A percentile compares a stretch with the other conserved stretches of the same genome.
phyloP scores from a whole-genome alignment of 1,139 yeast genomes.

The Lizanozyma gosingica region DNA sequence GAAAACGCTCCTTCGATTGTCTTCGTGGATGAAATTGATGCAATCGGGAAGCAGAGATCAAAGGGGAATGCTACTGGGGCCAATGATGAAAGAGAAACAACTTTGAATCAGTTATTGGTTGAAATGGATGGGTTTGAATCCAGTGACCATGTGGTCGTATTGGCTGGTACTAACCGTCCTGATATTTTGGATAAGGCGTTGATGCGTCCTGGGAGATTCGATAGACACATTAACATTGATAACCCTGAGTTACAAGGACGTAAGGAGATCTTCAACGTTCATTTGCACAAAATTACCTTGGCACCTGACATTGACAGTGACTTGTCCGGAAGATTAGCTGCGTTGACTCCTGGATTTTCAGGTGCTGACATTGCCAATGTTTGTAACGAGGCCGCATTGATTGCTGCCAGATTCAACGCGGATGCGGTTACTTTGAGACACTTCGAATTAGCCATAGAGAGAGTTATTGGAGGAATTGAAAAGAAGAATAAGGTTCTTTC shows the following conservation, averaged over 20 bases:
- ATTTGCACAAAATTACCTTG: constrained; percentile 59
- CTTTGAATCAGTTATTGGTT: constrained; percentile 86
- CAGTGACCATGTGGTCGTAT: constrained; percentile 86
- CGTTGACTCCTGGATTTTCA: constrained; percentile 93
- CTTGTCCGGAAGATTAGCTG: constrained; percentile 81
- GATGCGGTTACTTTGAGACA: constrained; percentile 63
- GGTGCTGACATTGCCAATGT: constrained; percentile 98
- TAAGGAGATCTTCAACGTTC: constrained; percentile 83
- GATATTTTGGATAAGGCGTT: constrained; percentile 90
- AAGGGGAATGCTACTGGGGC: constrained; percentile 75
- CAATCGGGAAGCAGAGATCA: constrained; percentile 91
- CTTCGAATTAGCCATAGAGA: constrained; percentile 92
- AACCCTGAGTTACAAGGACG: constrained; percentile 91
- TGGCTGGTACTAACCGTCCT: constrained; percentile 95
- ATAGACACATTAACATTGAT: constrained; percentile 86
- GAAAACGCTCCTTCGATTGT: constrained; percentile 89
- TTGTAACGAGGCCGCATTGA: constrained; percentile 93
- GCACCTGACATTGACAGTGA: constrained; percentile 30
- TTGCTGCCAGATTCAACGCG: constrained; percentile 82
- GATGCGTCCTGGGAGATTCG: constrained; percentile 95
- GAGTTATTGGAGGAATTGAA: constrained; percentile 95
- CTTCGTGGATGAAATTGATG: constrained; percentile 96
- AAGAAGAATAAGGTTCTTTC: constrained; percentile 78
- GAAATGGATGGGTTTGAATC: constrained; percentile 97
- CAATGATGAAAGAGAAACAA: constrained; percentile 94